A percentile compares a stretch with the other conserved stretches of the same genome.
phyloP scores from a whole-genome alignment of 305 asterid genomes.

The Caryopteris hybrid region DNA sequence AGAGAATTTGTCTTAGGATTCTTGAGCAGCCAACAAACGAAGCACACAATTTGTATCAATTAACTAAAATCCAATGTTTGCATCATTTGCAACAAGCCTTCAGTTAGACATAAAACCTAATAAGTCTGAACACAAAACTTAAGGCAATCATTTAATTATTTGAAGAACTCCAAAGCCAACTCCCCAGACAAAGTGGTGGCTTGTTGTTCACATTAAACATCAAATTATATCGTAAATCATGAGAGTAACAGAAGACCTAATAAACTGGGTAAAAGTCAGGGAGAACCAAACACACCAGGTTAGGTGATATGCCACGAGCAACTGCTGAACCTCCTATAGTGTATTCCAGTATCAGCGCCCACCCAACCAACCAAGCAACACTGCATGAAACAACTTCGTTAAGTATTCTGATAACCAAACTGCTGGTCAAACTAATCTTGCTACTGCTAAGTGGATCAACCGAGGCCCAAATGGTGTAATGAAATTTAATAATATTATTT shows the following conservation, averaged over 20 bases:
- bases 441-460: neutral
- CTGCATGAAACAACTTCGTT: slow-evolving; percentile 32
- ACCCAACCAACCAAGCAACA: slow-evolving; percentile 94
- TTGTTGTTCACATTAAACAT: neutral
- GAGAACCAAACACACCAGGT: slow-evolving; percentile 54
- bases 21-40: neutral
- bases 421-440: neutral
- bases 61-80: neutral
- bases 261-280: neutral
- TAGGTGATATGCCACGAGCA: slow-evolving; percentile 98
- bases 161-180: neutral
- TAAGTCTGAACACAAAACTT: neutral
- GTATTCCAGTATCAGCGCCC: slow-evolving; percentile 90
- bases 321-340: slow-evolving; percentile 97
- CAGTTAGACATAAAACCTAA: neutral
- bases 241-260: slow-evolving; percentile 3
- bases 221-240: slow-evolving; percentile 1
- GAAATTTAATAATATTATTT: too few relatives aligned
- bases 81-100: neutral
- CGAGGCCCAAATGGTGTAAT: neutral
- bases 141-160: neutral
- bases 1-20: neutral
- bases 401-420: neutral
- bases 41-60: neutral
- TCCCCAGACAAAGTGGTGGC: neutral